Evolutionary conservation across 768 basidiomycete genomes (phyloP), one percentile per base, ranked within the genome.

Genomic region (Boletus tylopilopsis): DNA sequence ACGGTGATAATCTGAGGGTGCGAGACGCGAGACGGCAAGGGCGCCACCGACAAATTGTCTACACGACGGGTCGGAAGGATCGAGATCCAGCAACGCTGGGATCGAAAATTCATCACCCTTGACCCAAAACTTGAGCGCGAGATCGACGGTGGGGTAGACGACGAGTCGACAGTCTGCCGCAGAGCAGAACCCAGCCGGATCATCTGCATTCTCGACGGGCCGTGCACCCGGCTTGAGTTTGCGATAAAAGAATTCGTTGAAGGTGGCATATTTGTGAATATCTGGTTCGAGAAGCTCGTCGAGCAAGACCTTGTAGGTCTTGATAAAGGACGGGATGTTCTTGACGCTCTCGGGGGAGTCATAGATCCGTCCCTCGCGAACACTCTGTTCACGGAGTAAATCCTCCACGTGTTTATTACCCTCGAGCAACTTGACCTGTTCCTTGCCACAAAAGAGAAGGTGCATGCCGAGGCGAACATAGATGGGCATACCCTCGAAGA

Each of bases 1-100:
- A 13, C 88, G 80, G 61, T 91, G 89, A 58, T 90, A 90, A 62
- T 91, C 89, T 9, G 82, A 76, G 0, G 88, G 90, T 0, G 90
- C 88, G 16, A 92, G 79, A 44, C 89, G 75, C 66, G 87, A 85
- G 49, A 86, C 80, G 0, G 85, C 85, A 2, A 90, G 61, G 21
- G 79, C 73, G 0, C 73, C 68, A 21, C 72, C 70, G 8, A 69
- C 58, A 45, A 82, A 78, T n/a, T 57, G 50, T 21, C 63, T 51
- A 3, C 76, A 71, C 23, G 68, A 53, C 1, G 77, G 74, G 2
- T 80, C 68, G 39, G 68, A 62, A 0, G 73, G 65, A 18, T 71
- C 66, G 2, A 78, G 70, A 35, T 71, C 63, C 7, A 93, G 70
- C 1, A 92, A 75, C 2, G 73, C 58, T 0, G 82, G 76, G 47